Evolutionary conservation across 2,329 filamentous ascomycete genomes (phyloP).

Genomic region (Ilyonectria destructans): DNA sequence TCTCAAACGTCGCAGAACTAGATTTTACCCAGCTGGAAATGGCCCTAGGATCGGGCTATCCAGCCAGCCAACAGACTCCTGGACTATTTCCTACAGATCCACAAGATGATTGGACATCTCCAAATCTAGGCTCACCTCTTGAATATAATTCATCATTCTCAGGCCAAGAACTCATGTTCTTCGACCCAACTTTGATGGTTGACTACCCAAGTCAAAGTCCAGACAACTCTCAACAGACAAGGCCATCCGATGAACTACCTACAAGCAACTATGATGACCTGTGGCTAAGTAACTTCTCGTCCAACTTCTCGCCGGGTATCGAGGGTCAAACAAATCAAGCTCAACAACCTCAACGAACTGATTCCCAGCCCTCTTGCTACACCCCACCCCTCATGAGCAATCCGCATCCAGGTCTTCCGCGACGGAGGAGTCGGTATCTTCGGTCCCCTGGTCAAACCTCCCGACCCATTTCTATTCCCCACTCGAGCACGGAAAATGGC

Average conservation of each 20-base stretch:
- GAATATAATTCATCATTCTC: conserved; percentile 1
- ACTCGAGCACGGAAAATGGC: background rate
- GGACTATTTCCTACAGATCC: background rate
- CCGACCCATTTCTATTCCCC: conserved; percentile 1
- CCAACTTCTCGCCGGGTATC: background rate
- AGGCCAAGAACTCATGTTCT: background rate
- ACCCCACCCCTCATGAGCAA: background rate
- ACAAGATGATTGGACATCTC: background rate
- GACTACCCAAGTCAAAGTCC: background rate
- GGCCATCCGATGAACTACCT: background rate
- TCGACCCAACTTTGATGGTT: background rate
- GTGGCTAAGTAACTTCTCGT: background rate
- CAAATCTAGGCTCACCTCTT: background rate
- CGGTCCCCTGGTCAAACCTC: background rate
- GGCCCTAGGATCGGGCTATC: background rate
- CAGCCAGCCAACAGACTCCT: background rate
- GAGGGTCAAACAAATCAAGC: background rate
- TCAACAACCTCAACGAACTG: background rate
- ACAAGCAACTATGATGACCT: background rate
- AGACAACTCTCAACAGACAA: background rate
- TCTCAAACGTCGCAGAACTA: background rate
- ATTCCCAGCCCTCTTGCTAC: background rate
- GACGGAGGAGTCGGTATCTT: conserved; percentile 21
- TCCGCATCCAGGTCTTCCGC: conserved; percentile 11
- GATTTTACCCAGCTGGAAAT: conserved; percentile 6